These are phyloP conservation scores for Knoxia roxburghii DNA, from an alignment of 257 asterid species.

Conservation along the genomic window DNA sequence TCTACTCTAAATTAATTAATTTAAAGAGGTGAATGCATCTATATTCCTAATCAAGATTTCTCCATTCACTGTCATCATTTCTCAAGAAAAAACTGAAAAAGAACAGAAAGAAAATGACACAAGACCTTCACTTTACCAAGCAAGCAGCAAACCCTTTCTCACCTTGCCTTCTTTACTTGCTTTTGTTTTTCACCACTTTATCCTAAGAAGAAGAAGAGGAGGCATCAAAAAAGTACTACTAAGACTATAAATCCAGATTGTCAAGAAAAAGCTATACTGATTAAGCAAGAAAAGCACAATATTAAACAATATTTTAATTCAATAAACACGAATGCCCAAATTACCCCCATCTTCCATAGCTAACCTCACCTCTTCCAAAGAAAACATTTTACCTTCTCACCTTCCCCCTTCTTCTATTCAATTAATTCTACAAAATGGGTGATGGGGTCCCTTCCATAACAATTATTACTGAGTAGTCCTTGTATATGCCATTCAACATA, in stretches of 20 bases:
- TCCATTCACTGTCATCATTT: neutral
- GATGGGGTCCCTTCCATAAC: constrained; percentile 4
- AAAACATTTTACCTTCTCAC: no score
- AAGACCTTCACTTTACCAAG: constrained; percentile 1
- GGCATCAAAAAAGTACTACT: constrained; percentile 15
- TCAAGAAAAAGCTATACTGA: constrained; percentile 10
- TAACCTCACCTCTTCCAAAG: neutral
- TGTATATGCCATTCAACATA: neutral
- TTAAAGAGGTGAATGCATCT: neutral
- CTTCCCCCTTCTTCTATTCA: neutral
- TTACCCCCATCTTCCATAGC: no score
- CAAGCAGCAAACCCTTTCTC: neutral
- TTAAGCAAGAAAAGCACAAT: constrained; percentile 16
- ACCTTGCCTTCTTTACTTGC: constrained; percentile 4
- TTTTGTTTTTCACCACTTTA: neutral
- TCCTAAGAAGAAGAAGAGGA: constrained; percentile 12
- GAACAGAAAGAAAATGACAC: constrained; percentile 6
- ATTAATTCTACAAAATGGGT: neutral
- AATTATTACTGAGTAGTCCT: neutral
- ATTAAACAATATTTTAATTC: no score
- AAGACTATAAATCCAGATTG: constrained; percentile 3
- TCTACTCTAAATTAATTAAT: no score
- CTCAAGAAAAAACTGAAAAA: neutral
- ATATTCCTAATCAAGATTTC: no score
- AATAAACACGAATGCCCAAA: no score